Conservation (phyloP, 1,284 basidiomycete genomes). For the Pterula multifida region DNA sequence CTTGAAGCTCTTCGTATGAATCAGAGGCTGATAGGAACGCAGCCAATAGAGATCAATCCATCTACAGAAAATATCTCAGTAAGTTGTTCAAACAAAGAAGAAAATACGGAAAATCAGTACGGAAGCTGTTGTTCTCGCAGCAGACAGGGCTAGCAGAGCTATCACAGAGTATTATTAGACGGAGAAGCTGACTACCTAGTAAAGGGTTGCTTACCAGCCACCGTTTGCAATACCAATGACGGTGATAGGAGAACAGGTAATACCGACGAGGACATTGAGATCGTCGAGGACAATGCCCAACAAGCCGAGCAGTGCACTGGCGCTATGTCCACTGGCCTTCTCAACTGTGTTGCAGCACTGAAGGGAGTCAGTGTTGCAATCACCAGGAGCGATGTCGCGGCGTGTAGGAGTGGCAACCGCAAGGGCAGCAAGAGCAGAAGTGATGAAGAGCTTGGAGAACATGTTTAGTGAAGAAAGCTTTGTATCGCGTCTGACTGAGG, state of each 20-base stretch:
- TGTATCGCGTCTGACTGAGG: neutral
- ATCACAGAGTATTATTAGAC: neutral
- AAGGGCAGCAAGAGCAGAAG: conserved; percentile 16
- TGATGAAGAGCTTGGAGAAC: conserved; percentile 16
- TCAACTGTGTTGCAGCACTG: neutral
- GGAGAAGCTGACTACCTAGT: neutral
- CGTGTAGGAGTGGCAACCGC: conserved; percentile 7
- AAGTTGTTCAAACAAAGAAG: neutral
- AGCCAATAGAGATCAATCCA: conserved; percentile 1
- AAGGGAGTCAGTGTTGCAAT: conserved; percentile 18
- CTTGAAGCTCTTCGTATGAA: too few species aligned
- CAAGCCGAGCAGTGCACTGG: neutral
- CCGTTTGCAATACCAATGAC: neutral
- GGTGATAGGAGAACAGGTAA: neutral
- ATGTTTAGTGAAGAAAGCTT: conserved; percentile 8
- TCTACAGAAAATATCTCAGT: conserved; percentile 1
- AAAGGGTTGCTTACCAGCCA: neutral
- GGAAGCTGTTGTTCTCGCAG: conserved; percentile 4
- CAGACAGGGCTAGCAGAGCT: conserved; percentile 1
- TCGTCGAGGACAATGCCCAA: conserved; percentile 1
- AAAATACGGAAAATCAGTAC: conserved; percentile 2
- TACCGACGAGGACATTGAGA: conserved; percentile 1
- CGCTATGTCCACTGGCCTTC: neutral
- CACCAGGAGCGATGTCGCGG: conserved; percentile 5
- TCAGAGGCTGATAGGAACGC: neutral